These are phyloP conservation scores for Tubosaeta sp. DNA, from an alignment of 768 basidiomycete genomes.

Conservation along the genomic window DNA sequence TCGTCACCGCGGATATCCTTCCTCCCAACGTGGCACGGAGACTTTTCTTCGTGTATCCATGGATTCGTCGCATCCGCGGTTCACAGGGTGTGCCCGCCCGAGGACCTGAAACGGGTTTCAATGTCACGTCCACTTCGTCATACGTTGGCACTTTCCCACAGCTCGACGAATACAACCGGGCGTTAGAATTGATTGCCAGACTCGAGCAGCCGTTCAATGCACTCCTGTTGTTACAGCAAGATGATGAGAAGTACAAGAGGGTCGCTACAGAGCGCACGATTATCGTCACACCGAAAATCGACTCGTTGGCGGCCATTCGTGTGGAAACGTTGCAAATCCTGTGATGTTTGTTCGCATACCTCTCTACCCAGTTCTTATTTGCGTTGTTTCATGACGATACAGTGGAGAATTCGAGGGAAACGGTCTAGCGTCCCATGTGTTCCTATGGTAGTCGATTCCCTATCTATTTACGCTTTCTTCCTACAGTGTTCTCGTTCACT, in stretches of 20 bases:
- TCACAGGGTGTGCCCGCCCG: neutral
- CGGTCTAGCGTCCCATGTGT: too few relatives aligned
- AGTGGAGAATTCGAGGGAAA: too few relatives aligned
- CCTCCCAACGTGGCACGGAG: neutral
- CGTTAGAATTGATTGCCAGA: slow-evolving; percentile 2
- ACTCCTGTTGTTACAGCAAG: slow-evolving; percentile 3
- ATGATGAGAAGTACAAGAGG: slow-evolving; percentile 15
- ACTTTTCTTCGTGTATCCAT: slow-evolving; percentile 4
- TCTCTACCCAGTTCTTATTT: neutral
- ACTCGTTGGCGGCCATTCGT: neutral
- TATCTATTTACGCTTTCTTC: too few relatives aligned
- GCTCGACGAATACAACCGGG: neutral
- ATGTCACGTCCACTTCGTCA: neutral
- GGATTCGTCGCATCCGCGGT: slow-evolving; percentile 2
- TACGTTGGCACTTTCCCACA: neutral
- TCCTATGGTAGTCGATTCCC: too few relatives aligned
- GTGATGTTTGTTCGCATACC: neutral
- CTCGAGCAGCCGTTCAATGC: slow-evolving; percentile 5
- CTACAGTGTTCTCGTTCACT: too few relatives aligned
- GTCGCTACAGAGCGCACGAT: slow-evolving; percentile 3
- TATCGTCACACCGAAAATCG: neutral
- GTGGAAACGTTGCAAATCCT: slow-evolving; percentile 1
- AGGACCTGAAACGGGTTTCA: neutral
- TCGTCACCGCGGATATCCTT: neutral
- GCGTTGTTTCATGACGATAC: too few relatives aligned